Conservation (phyloP, 2,329 filamentous ascomycete species). For the Zymoseptoria ardabiliae region DNA sequence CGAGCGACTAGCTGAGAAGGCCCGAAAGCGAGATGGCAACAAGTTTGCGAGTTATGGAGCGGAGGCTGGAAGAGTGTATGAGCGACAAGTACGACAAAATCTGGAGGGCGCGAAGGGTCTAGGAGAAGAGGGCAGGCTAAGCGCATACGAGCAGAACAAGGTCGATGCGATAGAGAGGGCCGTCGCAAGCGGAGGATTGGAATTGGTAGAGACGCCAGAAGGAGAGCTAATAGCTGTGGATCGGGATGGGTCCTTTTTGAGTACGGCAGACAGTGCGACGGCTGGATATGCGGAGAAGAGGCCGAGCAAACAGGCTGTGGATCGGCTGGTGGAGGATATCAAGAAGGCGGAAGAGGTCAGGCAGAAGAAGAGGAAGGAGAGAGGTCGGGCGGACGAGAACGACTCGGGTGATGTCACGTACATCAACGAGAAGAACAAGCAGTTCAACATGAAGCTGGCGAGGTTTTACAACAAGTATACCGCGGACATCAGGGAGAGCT, state of each 20-base stretch:
- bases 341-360: slow-evolving; percentile 80
- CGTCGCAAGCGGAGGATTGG: slow-evolving; percentile 73
- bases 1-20: slow-evolving; percentile 78
- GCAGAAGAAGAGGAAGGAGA: slow-evolving; percentile 76
- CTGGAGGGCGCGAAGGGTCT: slow-evolving; percentile 45
- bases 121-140: slow-evolving; percentile 41
- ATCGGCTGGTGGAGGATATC: slow-evolving; percentile 78
- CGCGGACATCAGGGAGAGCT: slow-evolving; percentile 90
- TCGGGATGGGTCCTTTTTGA: slow-evolving; percentile 83
- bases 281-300: slow-evolving; percentile 76
- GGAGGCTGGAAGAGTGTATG: slow-evolving; percentile 88
- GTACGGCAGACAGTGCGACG: slow-evolving; percentile 68
- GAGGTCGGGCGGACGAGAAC: slow-evolving; percentile 57
- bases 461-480: slow-evolving; percentile 99
- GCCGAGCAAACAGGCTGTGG: slow-evolving; percentile 78
- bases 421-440: slow-evolving; percentile 99
- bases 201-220: slow-evolving; percentile 91
- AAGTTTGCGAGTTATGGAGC: slow-evolving; percentile 84
- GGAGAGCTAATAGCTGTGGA: slow-evolving; percentile 93
- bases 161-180: slow-evolving; percentile 76
- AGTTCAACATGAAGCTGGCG: slow-evolving; percentile 96
- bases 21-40: slow-evolving; percentile 70
- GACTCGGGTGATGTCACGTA: slow-evolving; percentile 94
- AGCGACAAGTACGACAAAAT: slow-evolving; percentile 72
- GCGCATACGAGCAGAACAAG: slow-evolving; percentile 82